Conservation (phyloP, 768 basidiomycete genomes). For the Trametes maxima region DNA sequence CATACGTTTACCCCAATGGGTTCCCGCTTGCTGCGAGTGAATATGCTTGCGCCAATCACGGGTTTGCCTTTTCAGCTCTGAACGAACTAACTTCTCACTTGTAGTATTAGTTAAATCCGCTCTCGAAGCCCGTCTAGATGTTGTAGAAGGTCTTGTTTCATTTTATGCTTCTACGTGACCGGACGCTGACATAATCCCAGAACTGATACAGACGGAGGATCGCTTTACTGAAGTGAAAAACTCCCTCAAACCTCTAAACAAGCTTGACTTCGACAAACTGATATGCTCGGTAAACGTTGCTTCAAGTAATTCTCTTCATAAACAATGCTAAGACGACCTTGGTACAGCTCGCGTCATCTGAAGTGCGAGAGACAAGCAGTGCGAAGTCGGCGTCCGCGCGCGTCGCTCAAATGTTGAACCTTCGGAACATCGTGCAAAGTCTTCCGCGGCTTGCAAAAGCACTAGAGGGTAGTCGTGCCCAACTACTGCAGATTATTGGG, state of each 20-base stretch:
- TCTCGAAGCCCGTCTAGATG: conserved; percentile 83
- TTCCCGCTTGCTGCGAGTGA: conserved; percentile 73
- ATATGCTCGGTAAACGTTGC: conserved; percentile 58
- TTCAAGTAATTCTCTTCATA: not conserved
- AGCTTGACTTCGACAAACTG: conserved; percentile 87
- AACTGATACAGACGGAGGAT: conserved; percentile 78
- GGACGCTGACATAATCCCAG: conserved; percentile 40
- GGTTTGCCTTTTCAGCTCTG: conserved; percentile 40
- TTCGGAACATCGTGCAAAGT: conserved; percentile 71
- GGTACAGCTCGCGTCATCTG: conserved; percentile 66
- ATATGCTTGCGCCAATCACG: conserved; percentile 80
- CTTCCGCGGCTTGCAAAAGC: conserved; percentile 66
- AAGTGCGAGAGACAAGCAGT: conserved; percentile 53
- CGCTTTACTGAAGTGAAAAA: conserved; percentile 66
- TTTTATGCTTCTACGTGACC: not conserved
- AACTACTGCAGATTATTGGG: conserved; percentile 61
- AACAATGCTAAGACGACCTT: not conserved
- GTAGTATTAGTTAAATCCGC: conserved; percentile 50
- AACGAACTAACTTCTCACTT: not conserved
- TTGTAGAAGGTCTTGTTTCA: conserved; percentile 65
- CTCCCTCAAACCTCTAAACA: conserved; percentile 70
- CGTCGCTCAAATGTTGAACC: conserved; percentile 76
- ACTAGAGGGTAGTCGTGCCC: conserved; percentile 57
- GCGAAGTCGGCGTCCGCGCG: conserved; percentile 69
- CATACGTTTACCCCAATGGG: conserved; percentile 93